A percentile compares a stretch with the other conserved stretches of the same genome.
These are phyloP conservation scores for Saccharomycopsis javanensis DNA, from an alignment of 805 yeast species.

Conservation along the genomic window DNA sequence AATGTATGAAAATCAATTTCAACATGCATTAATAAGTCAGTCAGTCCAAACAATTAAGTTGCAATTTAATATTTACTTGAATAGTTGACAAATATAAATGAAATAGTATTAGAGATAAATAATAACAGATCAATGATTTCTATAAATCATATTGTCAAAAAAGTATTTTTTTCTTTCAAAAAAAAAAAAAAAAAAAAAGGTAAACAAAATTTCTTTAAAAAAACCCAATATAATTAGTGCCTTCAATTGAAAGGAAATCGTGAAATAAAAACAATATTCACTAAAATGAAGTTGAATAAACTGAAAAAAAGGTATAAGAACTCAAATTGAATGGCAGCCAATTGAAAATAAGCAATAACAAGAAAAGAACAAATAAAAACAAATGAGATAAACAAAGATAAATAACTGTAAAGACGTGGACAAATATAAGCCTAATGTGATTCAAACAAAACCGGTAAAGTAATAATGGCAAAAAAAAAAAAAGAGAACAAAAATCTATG, in stretches of 20 bases:
- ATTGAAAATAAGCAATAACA: neutral
- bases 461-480: neutral
- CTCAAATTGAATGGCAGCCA: neutral
- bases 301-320: neutral
- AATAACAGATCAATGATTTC: too few species aligned
- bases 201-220: neutral
- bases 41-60: neutral
- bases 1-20: too few species aligned
- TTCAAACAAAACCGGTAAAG: neutral
- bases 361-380: neutral
- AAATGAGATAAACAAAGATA: neutral
- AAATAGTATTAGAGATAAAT: too few species aligned
- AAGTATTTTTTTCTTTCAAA: too few species aligned
- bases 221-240: neutral
- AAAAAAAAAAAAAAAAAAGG: neutral
- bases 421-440: neutral
- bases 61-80: too few species aligned
- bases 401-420: neutral
- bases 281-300: neutral
- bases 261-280: neutral
- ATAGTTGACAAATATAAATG: neutral
- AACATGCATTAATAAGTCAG: neutral
- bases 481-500: neutral
- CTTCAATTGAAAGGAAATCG: neutral
- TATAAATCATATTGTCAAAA: too few species aligned